A percentile compares a stretch with the other conserved stretches of the same genome.
phyloP scores from a whole-genome alignment of 139 green algal genomes.

The Tetradesmus lagerheimii region DNA sequence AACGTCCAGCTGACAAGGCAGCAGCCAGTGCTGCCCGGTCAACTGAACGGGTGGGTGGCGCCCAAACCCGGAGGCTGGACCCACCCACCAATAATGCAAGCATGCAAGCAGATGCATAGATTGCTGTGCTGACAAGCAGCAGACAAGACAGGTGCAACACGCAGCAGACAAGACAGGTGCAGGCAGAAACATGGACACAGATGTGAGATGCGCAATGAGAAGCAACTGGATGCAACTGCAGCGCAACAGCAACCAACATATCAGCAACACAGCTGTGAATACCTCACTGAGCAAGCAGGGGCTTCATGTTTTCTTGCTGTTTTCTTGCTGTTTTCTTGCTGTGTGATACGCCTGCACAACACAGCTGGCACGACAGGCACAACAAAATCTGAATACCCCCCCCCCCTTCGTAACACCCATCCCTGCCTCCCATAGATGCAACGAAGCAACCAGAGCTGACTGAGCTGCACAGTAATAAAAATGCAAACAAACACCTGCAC shows the following conservation, averaged over 20 bases:
- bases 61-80: constrained; percentile 15
- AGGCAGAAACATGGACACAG: neutral
- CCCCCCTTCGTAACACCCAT: too few relatives aligned
- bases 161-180: constrained; percentile 9
- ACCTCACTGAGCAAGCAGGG: too few relatives aligned
- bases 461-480: too few relatives aligned
- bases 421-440: too few relatives aligned
- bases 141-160: neutral
- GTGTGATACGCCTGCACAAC: too few relatives aligned
- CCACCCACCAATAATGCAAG: constrained; percentile 31
- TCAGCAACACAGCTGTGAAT: too few relatives aligned
- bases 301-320: too few relatives aligned
- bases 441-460: too few relatives aligned
- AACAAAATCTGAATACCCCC: too few relatives aligned
- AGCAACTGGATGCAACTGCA: neutral
- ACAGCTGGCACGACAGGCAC: too few relatives aligned
- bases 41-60: constrained; percentile 23
- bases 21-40: neutral
- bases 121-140: neutral
- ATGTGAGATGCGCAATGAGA: neutral
- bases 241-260: neutral
- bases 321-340: too few relatives aligned
- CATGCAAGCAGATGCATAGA: constrained; percentile 20
- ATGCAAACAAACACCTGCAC: too few relatives aligned
- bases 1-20: constrained; percentile 35